A percentile compares a stretch with the other conserved stretches of the same genome.
Evolutionary conservation across 2,329 filamentous ascomycete species (phyloP).

Genomic region (Beauveria asiatica): DNA sequence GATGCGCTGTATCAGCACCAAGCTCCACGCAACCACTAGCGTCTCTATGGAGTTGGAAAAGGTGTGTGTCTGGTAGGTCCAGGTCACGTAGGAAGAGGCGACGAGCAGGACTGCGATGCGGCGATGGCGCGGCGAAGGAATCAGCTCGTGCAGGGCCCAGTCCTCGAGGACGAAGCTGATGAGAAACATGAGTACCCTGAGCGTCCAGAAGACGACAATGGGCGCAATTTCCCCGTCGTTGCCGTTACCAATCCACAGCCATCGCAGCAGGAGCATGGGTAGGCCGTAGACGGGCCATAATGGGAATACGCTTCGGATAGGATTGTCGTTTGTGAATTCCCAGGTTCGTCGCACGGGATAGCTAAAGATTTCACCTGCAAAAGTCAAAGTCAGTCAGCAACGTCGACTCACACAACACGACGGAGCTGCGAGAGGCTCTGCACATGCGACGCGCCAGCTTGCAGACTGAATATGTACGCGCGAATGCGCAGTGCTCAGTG

Average conservation of each 20-base stretch:
- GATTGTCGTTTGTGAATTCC: conserved; percentile 85
- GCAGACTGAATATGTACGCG: background rate
- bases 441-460: background rate
- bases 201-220: conserved; percentile 79
- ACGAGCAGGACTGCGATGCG: conserved; percentile 72
- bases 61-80: conserved; percentile 97
- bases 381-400: background rate
- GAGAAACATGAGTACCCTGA: conserved; percentile 85
- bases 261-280: conserved; percentile 86
- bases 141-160: conserved; percentile 91
- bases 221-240: conserved; percentile 69
- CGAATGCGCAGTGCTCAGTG: background rate
- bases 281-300: conserved; percentile 92
- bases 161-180: conserved; percentile 95
- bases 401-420: background rate
- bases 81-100: conserved; percentile 94
- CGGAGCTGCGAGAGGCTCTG: background rate
- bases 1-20: conserved; percentile 86
- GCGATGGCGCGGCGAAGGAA: conserved; percentile 64
- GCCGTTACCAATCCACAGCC: conserved; percentile 83
- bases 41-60: conserved; percentile 98
- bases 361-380: conserved; percentile 76
- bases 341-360: conserved; percentile 87
- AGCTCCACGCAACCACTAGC: conserved; percentile 81
- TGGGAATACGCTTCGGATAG: conserved; percentile 92